Base-by-base conservation (phyloP, 164 flowering plant genomes). In the Nymphaea colorata region DNA sequence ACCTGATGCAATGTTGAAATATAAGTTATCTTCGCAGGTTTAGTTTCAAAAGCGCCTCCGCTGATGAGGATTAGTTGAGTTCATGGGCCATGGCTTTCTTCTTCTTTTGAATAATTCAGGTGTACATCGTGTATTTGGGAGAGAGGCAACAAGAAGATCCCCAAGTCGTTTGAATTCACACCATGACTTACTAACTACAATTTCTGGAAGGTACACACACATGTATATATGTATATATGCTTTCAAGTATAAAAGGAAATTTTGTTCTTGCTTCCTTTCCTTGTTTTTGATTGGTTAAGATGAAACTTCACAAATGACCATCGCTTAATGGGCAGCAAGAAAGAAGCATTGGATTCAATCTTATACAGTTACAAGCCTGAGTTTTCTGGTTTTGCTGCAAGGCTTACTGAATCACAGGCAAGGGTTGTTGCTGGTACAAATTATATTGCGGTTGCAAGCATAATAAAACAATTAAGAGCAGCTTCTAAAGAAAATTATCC, bases 381-480 rank as follows among this genome's bases (percentile, higher is more conserved):
- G 42, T 83, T 85, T 62, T 82, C 85, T 12, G 85, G 86, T 3
- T 85, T 83, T 76, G 86, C 86, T 2, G 86, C 85, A 18, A 79
- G 61, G 68, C 77, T 85, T 11, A 83, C 82, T 15, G 64, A 77
- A 43, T 43, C 71, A 45, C 81, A 83, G n/a, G 89, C 83, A 12
- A 68, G 73, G 41, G 41, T 42, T 17, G 7, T 82, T 60, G 71
- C 83, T 42, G 81, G 85, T 83, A n/a, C 69, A 55, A 55, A 55
- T 7, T 55, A 55, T 8, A 1, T 55, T 55, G 16, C 2, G 10
- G 1, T 8, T 0, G 59, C 10, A 16, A 16, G 5, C 15, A 25
- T 0, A 61, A 5, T 16, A 55, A 61, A 25, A 16, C 17, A 25
- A 1, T 61, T 6, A 0, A 16, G 41, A 25, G 15, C 25, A 61